Evolutionary conservation across 139 green algal species (phyloP).

Genomic region (Chlamydomonas schloesseri): DNA sequence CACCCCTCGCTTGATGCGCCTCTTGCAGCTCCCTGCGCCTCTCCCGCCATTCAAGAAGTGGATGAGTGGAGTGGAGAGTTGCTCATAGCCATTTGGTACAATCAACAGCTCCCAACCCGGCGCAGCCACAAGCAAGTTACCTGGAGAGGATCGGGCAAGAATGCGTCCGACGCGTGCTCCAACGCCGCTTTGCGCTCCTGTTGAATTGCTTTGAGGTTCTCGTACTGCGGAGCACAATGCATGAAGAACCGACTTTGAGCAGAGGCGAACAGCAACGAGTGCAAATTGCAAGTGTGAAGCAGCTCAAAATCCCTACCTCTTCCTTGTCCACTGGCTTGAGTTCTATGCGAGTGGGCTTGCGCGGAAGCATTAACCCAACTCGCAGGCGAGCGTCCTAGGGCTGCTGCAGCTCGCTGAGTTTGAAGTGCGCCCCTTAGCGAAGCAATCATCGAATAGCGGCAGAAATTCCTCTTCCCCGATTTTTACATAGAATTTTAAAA

Average conservation of each 20-base stretch:
- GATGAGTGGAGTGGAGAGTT: no score
- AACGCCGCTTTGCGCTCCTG: constrained; percentile 13
- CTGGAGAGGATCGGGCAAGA: constrained; percentile 28
- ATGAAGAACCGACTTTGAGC: neutral
- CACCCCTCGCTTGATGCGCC: neutral
- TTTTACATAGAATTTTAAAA: no score
- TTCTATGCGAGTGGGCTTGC: constrained; percentile 90
- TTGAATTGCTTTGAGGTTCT: constrained; percentile 23
- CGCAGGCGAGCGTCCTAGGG: no score
- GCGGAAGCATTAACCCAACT: constrained; percentile 73
- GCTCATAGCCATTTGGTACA: neutral
- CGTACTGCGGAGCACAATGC: constrained; percentile 1
- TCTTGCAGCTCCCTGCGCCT: neutral
- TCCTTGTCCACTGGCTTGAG: constrained; percentile 88
- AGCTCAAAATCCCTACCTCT: constrained; percentile 63
- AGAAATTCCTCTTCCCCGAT: no score
- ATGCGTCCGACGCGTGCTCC: neutral
- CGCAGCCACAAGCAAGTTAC: neutral
- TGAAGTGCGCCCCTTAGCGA: no score
- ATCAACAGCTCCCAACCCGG: neutral
- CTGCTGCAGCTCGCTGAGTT: no score
- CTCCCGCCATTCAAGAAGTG: neutral
- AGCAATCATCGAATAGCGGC: no score
- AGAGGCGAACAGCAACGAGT: no score
- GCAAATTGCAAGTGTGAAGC: no score